Percentiles rank a stretch among this genome's conserved stretches.
Conservation (phyloP, 192 early-diverging fungal genomes). For the Glomus cerebriforme region DNA sequence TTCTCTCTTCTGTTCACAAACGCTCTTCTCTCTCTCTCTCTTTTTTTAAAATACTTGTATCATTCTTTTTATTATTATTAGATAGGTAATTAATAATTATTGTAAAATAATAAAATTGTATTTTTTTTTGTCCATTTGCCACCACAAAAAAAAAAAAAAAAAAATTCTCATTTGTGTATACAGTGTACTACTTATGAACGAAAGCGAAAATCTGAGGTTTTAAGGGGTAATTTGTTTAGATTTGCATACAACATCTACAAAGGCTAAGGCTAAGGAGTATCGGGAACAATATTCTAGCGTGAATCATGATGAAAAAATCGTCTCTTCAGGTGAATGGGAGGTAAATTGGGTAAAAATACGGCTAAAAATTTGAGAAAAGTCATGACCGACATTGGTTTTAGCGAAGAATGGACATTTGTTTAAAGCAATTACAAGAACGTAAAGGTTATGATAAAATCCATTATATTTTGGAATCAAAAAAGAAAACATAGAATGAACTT, state of each 20-base stretch:
- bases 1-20: neutral
- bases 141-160: neutral
- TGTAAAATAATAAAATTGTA: neutral
- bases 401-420: slow-evolving; percentile 9
- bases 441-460: slow-evolving; percentile 2
- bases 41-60: too few species aligned
- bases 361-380: slow-evolving; percentile 9
- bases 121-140: neutral
- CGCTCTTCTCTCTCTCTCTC: neutral
- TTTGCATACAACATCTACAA: too few species aligned
- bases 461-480: neutral
- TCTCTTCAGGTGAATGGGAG: slow-evolving; percentile 2
- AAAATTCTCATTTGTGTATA: too few species aligned
- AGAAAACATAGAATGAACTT: too few species aligned
- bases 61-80: too few species aligned
- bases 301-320: neutral
- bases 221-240: too few species aligned
- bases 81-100: too few species aligned
- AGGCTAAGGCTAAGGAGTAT: too few species aligned
- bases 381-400: neutral
- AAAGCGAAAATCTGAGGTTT: too few species aligned
- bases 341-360: neutral
- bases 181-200: too few species aligned
- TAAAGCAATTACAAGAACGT: slow-evolving; percentile 6
- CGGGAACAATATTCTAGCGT: neutral